Conservation (phyloP, 768 basidiomycete genomes). For the Lactarius psammicola region DNA sequence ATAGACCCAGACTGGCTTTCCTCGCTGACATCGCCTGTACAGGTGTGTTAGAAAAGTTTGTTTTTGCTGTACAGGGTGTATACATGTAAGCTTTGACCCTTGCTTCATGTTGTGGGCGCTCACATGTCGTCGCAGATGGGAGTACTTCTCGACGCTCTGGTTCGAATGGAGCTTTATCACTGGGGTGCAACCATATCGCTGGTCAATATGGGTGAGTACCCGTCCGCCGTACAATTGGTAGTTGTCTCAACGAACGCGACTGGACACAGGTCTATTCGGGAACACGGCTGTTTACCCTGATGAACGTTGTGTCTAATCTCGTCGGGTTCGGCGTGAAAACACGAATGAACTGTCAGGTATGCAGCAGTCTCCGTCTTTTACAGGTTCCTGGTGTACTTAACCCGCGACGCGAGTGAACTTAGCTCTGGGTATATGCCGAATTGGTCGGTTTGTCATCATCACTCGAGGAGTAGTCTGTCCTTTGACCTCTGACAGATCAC, state of each 20-base stretch:
- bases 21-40: not conserved
- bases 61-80: constrained; percentile 7
- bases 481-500: constrained; percentile 6
- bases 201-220: constrained; percentile 25
- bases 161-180: constrained; percentile 24
- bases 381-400: not conserved
- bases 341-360: constrained; percentile 17
- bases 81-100: constrained; percentile 6
- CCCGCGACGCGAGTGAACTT: too few relatives aligned
- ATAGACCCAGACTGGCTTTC: not conserved
- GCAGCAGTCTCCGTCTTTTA: not conserved
- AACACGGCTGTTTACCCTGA: constrained; percentile 9
- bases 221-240: not conserved
- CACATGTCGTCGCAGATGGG: constrained; percentile 16
- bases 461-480: not conserved
- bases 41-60: not conserved
- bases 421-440: constrained; percentile 18
- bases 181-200: constrained; percentile 14
- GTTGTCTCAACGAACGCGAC: not conserved
- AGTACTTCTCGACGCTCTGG: constrained; percentile 20
- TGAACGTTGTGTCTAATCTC: constrained; percentile 11
- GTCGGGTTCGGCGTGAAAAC: not conserved
- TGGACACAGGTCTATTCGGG: constrained; percentile 7
- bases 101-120: not conserved
- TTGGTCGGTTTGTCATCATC: not conserved